A percentile compares a stretch with the other conserved stretches of the same genome.
Conservation (phyloP, 2,329 filamentous ascomycete genomes). For the Fusarium sp. region DNA sequence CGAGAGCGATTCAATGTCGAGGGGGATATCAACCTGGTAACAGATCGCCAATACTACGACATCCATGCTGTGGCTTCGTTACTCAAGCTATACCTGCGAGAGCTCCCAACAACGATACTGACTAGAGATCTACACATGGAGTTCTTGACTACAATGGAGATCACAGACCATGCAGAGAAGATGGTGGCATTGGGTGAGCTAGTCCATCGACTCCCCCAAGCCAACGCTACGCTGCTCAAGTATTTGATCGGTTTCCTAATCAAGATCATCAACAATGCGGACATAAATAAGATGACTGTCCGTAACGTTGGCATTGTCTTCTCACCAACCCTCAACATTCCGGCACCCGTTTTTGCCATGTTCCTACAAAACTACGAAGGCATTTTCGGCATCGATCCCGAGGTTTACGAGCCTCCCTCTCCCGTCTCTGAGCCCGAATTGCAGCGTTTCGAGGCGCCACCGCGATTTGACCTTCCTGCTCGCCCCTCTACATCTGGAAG, state of each 20-base stretch:
- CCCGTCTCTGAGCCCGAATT: constrained; percentile 57
- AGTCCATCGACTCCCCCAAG: constrained; percentile 81
- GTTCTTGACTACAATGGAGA: constrained; percentile 86
- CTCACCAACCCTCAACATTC: constrained; percentile 95
- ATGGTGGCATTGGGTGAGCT: constrained; percentile 80
- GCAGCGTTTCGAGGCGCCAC: constrained; percentile 49
- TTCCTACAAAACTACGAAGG: constrained; percentile 90
- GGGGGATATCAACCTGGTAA: constrained; percentile 88
- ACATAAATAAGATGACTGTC: constrained; percentile 97
- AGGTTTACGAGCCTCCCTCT: constrained; percentile 70
- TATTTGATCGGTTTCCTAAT: constrained; percentile 91
- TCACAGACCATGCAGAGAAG: constrained; percentile 81
- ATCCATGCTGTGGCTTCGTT: constrained; percentile 96
- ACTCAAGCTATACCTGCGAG: constrained; percentile 92
- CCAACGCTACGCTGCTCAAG: constrained; percentile 84
- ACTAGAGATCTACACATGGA: constrained; percentile 91
- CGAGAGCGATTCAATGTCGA: constrained; percentile 94
- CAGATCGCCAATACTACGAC: constrained; percentile 88
- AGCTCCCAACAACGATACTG: constrained; percentile 90
- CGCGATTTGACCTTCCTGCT: constrained; percentile 53
- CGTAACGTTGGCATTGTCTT: constrained; percentile 98
- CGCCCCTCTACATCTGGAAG: constrained; percentile 65
- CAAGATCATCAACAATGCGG: constrained; percentile 89
- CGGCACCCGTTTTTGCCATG: constrained; percentile 91
- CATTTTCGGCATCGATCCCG: constrained; percentile 82